phyloP scores from a whole-genome alignment of 768 basidiomycete genomes.

The Mycena amicta region DNA sequence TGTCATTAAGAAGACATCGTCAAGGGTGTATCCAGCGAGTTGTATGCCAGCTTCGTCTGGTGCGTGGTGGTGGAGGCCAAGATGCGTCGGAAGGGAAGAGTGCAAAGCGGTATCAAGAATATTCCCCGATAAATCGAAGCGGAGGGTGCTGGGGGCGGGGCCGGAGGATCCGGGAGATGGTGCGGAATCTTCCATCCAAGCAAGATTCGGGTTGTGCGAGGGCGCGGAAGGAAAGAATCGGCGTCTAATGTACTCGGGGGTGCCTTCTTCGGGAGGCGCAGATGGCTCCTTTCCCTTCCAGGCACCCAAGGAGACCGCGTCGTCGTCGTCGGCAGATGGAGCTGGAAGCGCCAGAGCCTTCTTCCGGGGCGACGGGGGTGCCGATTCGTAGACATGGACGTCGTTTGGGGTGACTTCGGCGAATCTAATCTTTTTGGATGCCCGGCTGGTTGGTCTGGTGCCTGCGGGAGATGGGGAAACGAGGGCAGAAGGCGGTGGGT shows the following conservation, averaged over 20 bases:
- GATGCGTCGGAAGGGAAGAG: slow-evolving; percentile 70
- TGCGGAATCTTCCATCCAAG: slow-evolving; percentile 65
- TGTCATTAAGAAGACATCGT: slow-evolving; percentile 79
- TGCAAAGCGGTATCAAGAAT: slow-evolving; percentile 62
- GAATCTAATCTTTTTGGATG: slow-evolving; percentile 67
- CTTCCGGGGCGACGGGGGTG: slow-evolving; percentile 73
- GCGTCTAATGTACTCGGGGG: slow-evolving; percentile 80
- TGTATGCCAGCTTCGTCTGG: slow-evolving; percentile 47
- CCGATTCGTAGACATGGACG: slow-evolving; percentile 82
- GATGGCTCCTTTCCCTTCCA: not conserved
- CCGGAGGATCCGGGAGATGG: slow-evolving; percentile 29
- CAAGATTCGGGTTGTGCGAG: slow-evolving; percentile 70
- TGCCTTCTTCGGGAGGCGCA: slow-evolving; percentile 58
- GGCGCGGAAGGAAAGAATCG: slow-evolving; percentile 80
- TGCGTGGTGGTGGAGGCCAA: slow-evolving; percentile 91
- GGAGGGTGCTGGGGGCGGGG: slow-evolving; percentile 45
- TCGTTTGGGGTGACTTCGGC: slow-evolving; percentile 75
- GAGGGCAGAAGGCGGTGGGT: slow-evolving; percentile 48
- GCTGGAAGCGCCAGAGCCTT: slow-evolving; percentile 59
- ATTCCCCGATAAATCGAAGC: slow-evolving; percentile 78
- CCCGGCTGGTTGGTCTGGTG: slow-evolving; percentile 66
- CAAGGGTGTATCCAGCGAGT: slow-evolving; percentile 85
- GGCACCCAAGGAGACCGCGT: not conserved
- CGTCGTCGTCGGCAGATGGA: slow-evolving; percentile 24
- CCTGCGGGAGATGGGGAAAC: slow-evolving; percentile 30